Conservation (phyloP, 306 rosid species). For the Quillaja saponaria region DNA sequence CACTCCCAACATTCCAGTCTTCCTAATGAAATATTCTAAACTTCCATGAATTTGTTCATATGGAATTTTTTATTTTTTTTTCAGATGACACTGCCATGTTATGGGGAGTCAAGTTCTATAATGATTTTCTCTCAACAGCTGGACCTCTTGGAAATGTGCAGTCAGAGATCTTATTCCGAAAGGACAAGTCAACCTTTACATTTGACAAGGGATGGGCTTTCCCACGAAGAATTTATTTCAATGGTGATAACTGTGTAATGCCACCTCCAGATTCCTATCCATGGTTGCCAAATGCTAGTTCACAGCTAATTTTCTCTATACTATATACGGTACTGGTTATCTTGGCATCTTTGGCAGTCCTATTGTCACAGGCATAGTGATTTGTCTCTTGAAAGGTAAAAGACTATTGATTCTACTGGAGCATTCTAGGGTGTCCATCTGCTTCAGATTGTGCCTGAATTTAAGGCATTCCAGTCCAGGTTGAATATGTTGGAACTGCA, state of each 20-base stretch:
- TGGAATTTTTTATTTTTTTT: too few species aligned
- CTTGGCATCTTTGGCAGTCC: conserved; percentile 40
- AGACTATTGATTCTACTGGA: too few species aligned
- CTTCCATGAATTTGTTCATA: too few species aligned
- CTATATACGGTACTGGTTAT: too few species aligned
- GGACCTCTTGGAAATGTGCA: conserved; percentile 80
- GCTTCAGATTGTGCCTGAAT: too few species aligned
- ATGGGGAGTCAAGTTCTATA: conserved; percentile 86
- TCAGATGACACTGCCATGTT: conserved; percentile 93
- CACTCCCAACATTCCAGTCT: too few species aligned
- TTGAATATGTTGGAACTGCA: too few species aligned
- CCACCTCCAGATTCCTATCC: conserved; percentile 92
- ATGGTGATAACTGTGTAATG: conserved; percentile 94
- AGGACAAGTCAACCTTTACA: conserved; percentile 65
- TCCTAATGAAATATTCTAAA: too few species aligned
- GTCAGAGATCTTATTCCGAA: conserved; percentile 74
- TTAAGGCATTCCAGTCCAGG: too few species aligned
- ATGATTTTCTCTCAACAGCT: conserved; percentile 80
- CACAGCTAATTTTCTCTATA: too few species aligned
- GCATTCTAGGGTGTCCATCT: too few species aligned
- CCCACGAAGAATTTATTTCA: conserved; percentile 79
- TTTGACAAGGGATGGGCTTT: conserved; percentile 94
- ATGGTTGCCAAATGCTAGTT: conserved; percentile 62
- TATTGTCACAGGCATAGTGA: conserved; percentile 37
- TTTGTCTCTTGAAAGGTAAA: too few species aligned